Conservation (phyloP, 1,284 basidiomycete genomes). For the Pisolithus thermaeus region DNA sequence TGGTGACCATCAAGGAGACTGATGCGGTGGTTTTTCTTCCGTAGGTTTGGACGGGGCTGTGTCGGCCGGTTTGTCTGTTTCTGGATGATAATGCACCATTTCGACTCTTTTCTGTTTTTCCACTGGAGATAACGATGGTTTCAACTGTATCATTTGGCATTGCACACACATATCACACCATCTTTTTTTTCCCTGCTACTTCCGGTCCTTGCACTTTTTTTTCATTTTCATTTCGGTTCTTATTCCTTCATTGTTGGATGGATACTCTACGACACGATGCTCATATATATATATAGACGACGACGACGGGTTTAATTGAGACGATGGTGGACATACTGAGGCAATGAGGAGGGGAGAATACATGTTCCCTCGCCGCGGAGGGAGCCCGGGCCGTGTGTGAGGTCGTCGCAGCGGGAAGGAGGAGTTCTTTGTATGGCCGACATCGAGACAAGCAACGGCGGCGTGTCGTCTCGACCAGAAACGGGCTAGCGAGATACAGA, state of each 20-base stretch:
- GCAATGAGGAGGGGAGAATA: background rate
- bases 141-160: constrained; percentile 29
- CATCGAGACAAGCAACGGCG: constrained; percentile 2
- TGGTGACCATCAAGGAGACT: background rate
- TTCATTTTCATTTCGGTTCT: background rate
- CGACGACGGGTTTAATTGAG: background rate
- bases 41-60: constrained; percentile 13
- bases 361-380: background rate
- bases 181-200: constrained; percentile 15
- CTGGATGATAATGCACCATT: background rate
- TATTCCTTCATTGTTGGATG: constrained; percentile 2
- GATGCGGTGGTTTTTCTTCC: constrained; percentile 2
- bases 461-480: constrained; percentile 9
- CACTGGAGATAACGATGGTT: constrained; percentile 15
- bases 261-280: constrained; percentile 7
- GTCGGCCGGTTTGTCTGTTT: constrained; percentile 8
- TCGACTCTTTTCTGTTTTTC: constrained; percentile 5
- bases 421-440: constrained; percentile 19
- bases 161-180: constrained; percentile 23
- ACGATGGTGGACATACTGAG: background rate
- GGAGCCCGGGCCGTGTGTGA: background rate
- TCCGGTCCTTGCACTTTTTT: background rate
- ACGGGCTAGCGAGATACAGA: constrained; percentile 3
- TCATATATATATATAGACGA: constrained; percentile 1
- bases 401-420: constrained; percentile 11